Percentiles rank a stretch among this genome's conserved stretches.
Evolutionary conservation across 306 rosid genomes (phyloP).

Genomic region (Trichosanthes cucumerina): DNA sequence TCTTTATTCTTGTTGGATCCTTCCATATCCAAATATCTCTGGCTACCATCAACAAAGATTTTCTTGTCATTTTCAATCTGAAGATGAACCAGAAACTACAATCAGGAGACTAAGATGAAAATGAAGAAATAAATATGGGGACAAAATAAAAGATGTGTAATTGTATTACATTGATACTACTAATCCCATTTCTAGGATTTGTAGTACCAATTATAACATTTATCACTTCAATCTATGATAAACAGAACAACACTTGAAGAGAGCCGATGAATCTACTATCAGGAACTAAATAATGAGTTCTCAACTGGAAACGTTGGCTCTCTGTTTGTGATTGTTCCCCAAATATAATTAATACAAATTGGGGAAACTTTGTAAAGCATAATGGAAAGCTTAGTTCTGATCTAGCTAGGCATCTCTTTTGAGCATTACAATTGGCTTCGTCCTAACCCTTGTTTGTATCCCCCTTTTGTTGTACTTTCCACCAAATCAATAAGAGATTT

Average conservation of each 20-base stretch:
- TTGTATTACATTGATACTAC: neutral
- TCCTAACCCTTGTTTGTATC: neutral
- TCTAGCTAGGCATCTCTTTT: neutral
- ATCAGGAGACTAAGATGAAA: slow-evolving; percentile 1
- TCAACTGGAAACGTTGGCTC: neutral
- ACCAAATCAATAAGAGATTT: neutral
- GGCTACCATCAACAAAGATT: slow-evolving; percentile 21
- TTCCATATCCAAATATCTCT: slow-evolving; percentile 43
- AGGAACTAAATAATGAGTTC: neutral
- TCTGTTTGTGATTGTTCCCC: neutral
- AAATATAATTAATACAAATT: neutral
- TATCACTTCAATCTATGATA: neutral
- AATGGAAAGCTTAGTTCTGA: neutral
- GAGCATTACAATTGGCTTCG: neutral
- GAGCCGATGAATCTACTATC: neutral
- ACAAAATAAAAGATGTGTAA: neutral
- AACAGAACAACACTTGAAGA: neutral
- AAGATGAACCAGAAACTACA: slow-evolving; percentile 17
- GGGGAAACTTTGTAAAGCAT: neutral
- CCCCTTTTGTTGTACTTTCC: neutral
- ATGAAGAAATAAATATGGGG: neutral
- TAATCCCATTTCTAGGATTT: neutral
- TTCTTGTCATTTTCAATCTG: slow-evolving; percentile 22
- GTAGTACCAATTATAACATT: neutral
- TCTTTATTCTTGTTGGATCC: slow-evolving; percentile 38